These are phyloP conservation scores for Auriculariales sp. DNA, from an alignment of 768 basidiomycete species.

Conservation along the genomic window DNA sequence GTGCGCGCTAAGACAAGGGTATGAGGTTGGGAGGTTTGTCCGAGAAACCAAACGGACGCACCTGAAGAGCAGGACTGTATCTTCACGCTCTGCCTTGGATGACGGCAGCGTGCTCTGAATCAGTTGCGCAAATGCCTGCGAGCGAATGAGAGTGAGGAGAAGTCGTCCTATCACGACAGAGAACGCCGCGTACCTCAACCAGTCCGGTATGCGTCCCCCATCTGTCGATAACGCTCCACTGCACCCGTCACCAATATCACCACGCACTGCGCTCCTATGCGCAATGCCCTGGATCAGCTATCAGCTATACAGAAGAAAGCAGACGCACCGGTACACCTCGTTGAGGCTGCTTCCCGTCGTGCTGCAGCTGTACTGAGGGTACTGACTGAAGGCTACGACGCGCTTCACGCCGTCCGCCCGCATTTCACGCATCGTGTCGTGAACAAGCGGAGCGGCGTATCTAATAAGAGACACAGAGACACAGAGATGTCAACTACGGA, in stretches of 20 bases:
- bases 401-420: slow-evolving; percentile 79
- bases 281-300: slow-evolving; percentile 3
- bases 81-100: slow-evolving; percentile 36
- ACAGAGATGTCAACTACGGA: not conserved
- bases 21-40: too few relatives aligned
- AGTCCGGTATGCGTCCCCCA: slow-evolving; percentile 96
- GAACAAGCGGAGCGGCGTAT: slow-evolving; percentile 76
- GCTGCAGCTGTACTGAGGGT: slow-evolving; percentile 96
- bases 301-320: slow-evolving; percentile 11
- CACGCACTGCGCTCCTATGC: slow-evolving; percentile 20
- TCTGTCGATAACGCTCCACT: slow-evolving; percentile 96
- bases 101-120: slow-evolving; percentile 67
- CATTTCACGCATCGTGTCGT: slow-evolving; percentile 70
- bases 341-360: slow-evolving; percentile 97
- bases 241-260: slow-evolving; percentile 49
- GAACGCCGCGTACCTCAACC: slow-evolving; percentile 54
- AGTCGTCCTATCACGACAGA: not conserved
- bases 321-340: slow-evolving; percentile 65
- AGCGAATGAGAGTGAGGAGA: not conserved
- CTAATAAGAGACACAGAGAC: not conserved
- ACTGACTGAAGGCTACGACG: slow-evolving; percentile 94
- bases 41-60: too few relatives aligned
- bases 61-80: slow-evolving; percentile 83
- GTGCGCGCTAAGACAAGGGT: too few relatives aligned
- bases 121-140: slow-evolving; percentile 79